Percentiles rank a stretch among this genome's conserved stretches.
Evolutionary conservation across 805 yeast genomes (phyloP).

Genomic region (Wickerhamomyces canadensis): DNA sequence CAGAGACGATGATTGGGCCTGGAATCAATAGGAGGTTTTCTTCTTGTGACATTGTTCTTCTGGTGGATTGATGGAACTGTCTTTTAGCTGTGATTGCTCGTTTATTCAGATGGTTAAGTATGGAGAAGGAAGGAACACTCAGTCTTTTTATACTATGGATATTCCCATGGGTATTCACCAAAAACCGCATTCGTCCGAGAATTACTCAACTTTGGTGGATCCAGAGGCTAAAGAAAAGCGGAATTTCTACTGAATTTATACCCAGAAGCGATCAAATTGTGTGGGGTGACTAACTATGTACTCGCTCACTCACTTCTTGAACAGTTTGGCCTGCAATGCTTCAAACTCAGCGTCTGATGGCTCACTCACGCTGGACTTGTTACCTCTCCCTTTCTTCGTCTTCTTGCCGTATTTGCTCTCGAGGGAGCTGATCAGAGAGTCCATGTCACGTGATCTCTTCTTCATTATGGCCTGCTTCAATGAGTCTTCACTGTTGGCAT

Average conservation of each 20-base stretch:
- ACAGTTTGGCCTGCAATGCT: constrained; percentile 34
- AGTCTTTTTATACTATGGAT: not conserved
- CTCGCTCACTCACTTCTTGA: constrained; percentile 20
- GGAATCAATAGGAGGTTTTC: constrained; percentile 59
- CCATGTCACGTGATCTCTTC: constrained; percentile 30
- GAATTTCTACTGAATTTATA: not conserved
- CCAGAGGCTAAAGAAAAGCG: not conserved
- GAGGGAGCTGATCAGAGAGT: constrained; percentile 39
- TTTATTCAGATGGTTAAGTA: not conserved
- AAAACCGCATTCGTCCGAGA: constrained; percentile 10
- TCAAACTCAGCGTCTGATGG: constrained; percentile 48
- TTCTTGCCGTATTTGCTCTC: constrained; percentile 43
- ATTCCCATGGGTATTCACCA: not conserved
- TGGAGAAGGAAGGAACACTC: not conserved
- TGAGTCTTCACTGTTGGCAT: constrained; percentile 18
- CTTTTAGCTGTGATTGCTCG: not conserved
- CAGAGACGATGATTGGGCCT: constrained; percentile 84
- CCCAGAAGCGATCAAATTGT: too few species aligned
- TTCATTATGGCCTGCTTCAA: constrained; percentile 37
- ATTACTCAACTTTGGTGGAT: not conserved
- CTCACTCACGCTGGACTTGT: constrained; percentile 25
- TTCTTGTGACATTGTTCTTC: constrained; percentile 12
- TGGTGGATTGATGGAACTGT: not conserved
- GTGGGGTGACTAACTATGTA: too few species aligned
- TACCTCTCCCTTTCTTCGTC: constrained; percentile 30